These are phyloP conservation scores for Trichoderma cornu-damae DNA, from an alignment of 2,329 filamentous ascomycete species.

Conservation along the genomic window DNA sequence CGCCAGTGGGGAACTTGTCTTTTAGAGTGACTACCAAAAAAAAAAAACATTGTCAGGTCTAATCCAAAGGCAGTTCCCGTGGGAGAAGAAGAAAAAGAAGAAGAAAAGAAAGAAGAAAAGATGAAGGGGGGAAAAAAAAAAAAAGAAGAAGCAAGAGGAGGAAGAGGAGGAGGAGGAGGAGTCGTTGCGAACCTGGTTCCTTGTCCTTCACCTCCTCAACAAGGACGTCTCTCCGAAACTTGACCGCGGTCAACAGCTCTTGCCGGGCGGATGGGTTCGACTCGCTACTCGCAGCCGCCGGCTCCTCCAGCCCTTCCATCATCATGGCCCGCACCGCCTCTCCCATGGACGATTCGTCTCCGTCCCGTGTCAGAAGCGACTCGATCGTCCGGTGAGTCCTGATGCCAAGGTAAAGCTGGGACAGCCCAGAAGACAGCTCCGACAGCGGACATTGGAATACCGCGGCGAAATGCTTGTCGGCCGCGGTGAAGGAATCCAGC, in stretches of 20 bases:
- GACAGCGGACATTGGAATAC: constrained; percentile 43
- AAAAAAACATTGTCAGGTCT: too few relatives aligned
- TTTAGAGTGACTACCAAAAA: constrained; percentile 28
- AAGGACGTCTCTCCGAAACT: constrained; percentile 33
- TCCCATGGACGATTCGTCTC: constrained; percentile 34
- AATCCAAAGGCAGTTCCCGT: too few relatives aligned
- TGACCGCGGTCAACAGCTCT: constrained; percentile 32
- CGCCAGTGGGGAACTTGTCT: constrained; percentile 37
- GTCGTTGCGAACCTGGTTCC: constrained; percentile 20
- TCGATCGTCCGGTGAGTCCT: constrained; percentile 50
- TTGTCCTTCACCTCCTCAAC: constrained; percentile 26
- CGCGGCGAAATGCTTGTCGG: constrained; percentile 43
- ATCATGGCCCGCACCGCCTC: constrained; percentile 51
- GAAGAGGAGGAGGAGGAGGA: not conserved
- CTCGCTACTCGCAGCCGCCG: constrained; percentile 30
- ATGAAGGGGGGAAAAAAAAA: too few relatives aligned
- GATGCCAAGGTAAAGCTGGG: constrained; percentile 43
- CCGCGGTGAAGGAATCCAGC: constrained; percentile 37
- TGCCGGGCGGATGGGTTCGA: constrained; percentile 33
- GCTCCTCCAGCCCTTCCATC: constrained; percentile 48
- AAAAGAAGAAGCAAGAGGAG: not conserved
- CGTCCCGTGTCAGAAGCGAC: constrained; percentile 45
- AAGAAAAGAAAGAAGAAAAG: too few relatives aligned
- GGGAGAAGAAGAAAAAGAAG: too few relatives aligned
- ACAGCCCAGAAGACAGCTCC: constrained; percentile 39